Evolutionary conservation across 139 green algal genomes (phyloP), one percentile per base, ranked within the genome.

Genomic region (Pseudopediastrum boryanum): DNA sequence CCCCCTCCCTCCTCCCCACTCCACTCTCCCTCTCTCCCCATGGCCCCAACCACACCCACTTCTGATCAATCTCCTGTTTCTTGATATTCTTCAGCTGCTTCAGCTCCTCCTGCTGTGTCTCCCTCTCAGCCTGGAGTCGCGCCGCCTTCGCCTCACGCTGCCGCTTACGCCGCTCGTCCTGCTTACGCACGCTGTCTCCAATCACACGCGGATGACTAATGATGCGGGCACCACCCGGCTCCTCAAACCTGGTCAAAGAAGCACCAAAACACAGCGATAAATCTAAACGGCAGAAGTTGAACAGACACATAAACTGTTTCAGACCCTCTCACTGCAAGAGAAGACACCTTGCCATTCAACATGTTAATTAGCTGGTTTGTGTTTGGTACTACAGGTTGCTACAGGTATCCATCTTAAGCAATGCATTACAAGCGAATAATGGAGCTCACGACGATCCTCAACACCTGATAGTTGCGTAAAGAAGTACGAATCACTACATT

Each of bases 1-100:
- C n/a, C n/a, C n/a, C n/a, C n/a, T n/a, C n/a, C n/a, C n/a, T n/a
- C n/a, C n/a, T n/a, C n/a, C n/a, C n/a, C n/a, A n/a, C n/a, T n/a
- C n/a, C n/a, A n/a, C n/a, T n/a, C n/a, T n/a, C n/a, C n/a, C n/a
- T n/a, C n/a, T n/a, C n/a, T n/a, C n/a, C n/a, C n/a, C n/a, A n/a
- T 64, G 51, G 8, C 19, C 33, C 48, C 48, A 51, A 2, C 31
- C 33, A 16, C 4, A 19, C 84, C 52, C 71, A 79, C 84, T 87
- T 92, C 27, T 87, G 71, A 58, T 96, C 75, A 48, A 98, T 94
- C 78, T 98, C 91, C 50, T 80, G 59, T 71, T 90, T 92, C 82
- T 98, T 98, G 19, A 96, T 68, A 84, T 97, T 96, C 85, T 98
- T 99, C 19, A 97, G 82, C 29, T 89, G 78, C 84, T 93, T 94